phyloP scores from a whole-genome alignment of 768 basidiomycete species.

The Artomyces pyxidatus region DNA sequence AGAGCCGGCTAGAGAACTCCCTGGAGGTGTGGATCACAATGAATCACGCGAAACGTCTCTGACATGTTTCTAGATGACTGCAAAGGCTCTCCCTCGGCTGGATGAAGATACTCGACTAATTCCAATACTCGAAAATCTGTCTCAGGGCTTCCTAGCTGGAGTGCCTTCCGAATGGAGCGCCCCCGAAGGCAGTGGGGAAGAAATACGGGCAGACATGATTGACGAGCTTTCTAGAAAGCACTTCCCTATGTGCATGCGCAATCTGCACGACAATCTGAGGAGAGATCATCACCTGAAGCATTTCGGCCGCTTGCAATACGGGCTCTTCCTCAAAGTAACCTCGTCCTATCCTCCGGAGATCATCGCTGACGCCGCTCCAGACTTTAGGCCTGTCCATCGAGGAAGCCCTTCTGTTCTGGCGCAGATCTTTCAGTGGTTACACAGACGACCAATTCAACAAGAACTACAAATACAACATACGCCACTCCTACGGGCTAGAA shows the following conservation, averaged over 20 bases:
- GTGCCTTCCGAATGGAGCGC: constrained; percentile 76
- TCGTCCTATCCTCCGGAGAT: not conserved
- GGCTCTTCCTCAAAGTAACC: constrained; percentile 91
- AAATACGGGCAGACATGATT: constrained; percentile 90
- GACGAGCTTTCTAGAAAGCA: constrained; percentile 80
- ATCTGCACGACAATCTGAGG: constrained; percentile 71
- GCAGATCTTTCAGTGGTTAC: constrained; percentile 71
- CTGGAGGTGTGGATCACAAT: constrained; percentile 55
- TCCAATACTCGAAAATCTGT: constrained; percentile 85
- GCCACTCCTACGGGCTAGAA: constrained; percentile 90
- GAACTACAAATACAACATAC: constrained; percentile 94
- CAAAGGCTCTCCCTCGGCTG: constrained; percentile 78
- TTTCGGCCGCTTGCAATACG: constrained; percentile 84
- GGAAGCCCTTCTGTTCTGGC: constrained; percentile 91
- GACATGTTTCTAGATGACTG: constrained; percentile 52
- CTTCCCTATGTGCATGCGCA: constrained; percentile 95
- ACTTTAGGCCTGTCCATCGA: constrained; percentile 90
- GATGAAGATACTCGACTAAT: constrained; percentile 91
- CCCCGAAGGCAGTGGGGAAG: constrained; percentile 44
- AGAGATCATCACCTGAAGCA: constrained; percentile 86
- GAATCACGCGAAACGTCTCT: not conserved
- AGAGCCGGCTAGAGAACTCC: constrained; percentile 57
- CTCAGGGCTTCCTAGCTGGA: constrained; percentile 89
- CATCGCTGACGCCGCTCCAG: constrained; percentile 31
- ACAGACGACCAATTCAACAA: constrained; percentile 97